Evolutionary conservation across 257 asterid genomes (phyloP), one percentile per base, ranked within the genome.

Genomic region (Penstemon davidsonii): DNA sequence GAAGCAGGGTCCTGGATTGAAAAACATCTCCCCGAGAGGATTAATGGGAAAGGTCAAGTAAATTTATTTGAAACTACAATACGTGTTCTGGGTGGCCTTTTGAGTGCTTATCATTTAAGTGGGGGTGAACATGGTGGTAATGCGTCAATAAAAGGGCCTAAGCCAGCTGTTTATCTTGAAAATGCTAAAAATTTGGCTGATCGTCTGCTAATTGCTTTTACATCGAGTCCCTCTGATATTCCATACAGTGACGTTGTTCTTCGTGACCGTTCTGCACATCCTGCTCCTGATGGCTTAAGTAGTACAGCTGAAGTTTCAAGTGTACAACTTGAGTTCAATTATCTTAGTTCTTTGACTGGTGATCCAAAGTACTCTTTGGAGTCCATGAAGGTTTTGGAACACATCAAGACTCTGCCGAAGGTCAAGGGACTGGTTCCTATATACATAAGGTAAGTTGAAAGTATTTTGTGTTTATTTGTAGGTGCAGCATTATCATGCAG

Each of bases 1-100:
- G 99, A 91, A 79, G 96, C 96, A 18, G 99, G 99, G 68, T 74
- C 88, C 41, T 94, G 99, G 99, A 82, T 91, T 47, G 97, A 85
- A 76, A 83, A 82, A 43, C 72, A 88, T 75, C 95, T 94, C 60
- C 75, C 86, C 1, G 83, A 82, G 81, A 88, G 85, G 80, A 85
- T 94, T 64, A 73, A 85, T 42, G 81, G 43, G 44, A 88, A 82
- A 71, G 99, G 95, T 54, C 97, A 91, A 79, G 97, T 91, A 6
- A 94, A 94, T 86, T 76, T 94, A 67, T 91, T 94, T 70, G 99
- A 94, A 78, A 94, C 96, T 46, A 94, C 99, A 8, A 88, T 94
- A 71, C 96, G 97, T 15, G 69, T 94, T 66, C 62, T 94, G 38
- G 97, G 97, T 63, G 99, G 97, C 50, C 96, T 94, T 72, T 77